Conservation (phyloP, 2,329 filamentous ascomycete genomes). For the Pochonia chlamydosporia region DNA sequence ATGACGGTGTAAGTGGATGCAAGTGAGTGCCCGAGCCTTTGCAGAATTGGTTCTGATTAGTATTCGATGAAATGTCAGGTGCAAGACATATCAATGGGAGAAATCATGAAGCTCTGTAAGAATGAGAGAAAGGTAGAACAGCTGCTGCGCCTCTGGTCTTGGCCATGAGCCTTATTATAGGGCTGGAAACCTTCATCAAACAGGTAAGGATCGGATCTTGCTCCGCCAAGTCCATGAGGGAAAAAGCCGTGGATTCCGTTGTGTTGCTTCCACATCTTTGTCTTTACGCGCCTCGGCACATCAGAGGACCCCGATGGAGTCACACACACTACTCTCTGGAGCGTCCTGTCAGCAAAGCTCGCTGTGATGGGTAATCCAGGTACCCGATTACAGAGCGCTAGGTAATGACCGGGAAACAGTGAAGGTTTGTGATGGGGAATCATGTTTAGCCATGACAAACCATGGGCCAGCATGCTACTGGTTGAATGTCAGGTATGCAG, state of each 20-base stretch:
- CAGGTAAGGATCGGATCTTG: not conserved
- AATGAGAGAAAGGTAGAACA: not conserved
- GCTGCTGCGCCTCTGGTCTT: not conserved
- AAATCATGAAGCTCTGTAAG: not conserved
- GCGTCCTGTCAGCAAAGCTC: not conserved
- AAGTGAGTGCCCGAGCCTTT: not conserved
- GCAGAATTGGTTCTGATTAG: too few species aligned
- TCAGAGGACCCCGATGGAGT: not conserved
- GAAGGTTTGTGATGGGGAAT: not conserved
- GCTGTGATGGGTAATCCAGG: constrained; percentile 1
- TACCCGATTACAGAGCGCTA: not conserved
- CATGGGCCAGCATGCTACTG: not conserved
- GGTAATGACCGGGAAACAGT: not conserved
- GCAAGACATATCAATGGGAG: too few species aligned
- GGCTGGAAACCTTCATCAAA: not conserved
- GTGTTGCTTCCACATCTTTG: not conserved
- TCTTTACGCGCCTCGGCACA: not conserved
- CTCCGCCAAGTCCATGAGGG: not conserved
- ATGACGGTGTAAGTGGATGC: not conserved
- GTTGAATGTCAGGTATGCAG: not conserved
- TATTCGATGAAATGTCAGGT: too few species aligned
- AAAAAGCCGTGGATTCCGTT: not conserved
- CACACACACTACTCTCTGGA: too few species aligned
- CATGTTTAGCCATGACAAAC: not conserved
- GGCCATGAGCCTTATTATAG: not conserved